Base-by-base conservation (phyloP, 225 moss, liverwort and hornwort genomes). In the Marchantia paleacea region DNA sequence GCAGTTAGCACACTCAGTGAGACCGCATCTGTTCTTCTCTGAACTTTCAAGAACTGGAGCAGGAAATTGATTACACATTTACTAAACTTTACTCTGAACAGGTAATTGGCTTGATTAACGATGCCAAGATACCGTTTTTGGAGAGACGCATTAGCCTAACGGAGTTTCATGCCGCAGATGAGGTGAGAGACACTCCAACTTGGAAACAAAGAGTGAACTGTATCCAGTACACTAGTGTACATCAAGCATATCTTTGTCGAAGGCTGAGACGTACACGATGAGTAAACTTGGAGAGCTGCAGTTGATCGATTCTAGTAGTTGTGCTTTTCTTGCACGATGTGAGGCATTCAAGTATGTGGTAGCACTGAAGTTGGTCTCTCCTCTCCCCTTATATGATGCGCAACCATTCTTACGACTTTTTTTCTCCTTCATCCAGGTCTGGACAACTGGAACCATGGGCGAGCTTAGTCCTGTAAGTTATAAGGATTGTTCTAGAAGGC, bases 361-460 rank as follows among this genome's bases (percentile, higher is more conserved):
- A 47, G 48, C 69, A 39, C 39, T 70, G 69, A 69, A 30, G 4
- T 47, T 1, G 69, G 13, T 14, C 12, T 31, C 14, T 69, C 57
- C 30, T 39, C 3, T 24, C 73, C 13, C 57, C 13, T 19, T 57
- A 13, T 4, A 53, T 53, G 4, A 25, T 20, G 10, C 25, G 72
- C 69, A 48, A 48, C 20, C 18, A 70, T 12, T 7, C 71, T n/a
- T 72, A 19, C 51, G n/a, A n/a, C 28, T 74, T 53, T 75, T 0
- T 58, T 22, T 30, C 14, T 63, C 26, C 10, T 64, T 73, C 50
- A 39, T 70, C 53, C 72, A 96, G 94, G 94, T 94, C 51, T 96
- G 91, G 85, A 96, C 96, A 62, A 92, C 94, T 15, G 94, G 96
- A 73, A 94, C 94, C 52, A 94, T 96, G 92, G 96, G 96, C 72